Evolutionary conservation across 768 basidiomycete species (phyloP).

Genomic region (Podaxis mareebaensis): DNA sequence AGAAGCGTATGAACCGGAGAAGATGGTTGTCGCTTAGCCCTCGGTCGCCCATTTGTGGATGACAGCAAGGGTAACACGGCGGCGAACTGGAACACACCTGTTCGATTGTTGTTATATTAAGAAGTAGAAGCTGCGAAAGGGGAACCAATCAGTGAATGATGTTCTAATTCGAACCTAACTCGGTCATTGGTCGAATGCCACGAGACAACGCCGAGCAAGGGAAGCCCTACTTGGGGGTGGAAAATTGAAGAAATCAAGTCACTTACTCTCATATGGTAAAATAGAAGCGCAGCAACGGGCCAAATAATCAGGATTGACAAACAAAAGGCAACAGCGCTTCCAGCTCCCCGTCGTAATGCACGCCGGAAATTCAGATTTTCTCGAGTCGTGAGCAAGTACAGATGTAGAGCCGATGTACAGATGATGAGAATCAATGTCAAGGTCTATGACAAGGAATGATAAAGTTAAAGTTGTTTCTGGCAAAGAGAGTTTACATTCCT

Average conservation of each 20-base stretch:
- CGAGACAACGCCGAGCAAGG: constrained; percentile 3
- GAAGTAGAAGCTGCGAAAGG: constrained; percentile 60
- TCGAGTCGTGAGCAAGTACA: constrained; percentile 63
- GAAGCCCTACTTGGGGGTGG: not conserved
- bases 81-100: constrained; percentile 54
- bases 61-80: constrained; percentile 24
- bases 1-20: constrained; percentile 13
- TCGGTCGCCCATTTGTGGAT: constrained; percentile 12
- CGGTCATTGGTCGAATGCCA: constrained; percentile 5
- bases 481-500: not conserved
- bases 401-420: constrained; percentile 80
- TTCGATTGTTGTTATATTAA: constrained; percentile 96
- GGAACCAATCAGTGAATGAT: constrained; percentile 9
- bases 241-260: constrained; percentile 3
- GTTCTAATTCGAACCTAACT: constrained; percentile 4
- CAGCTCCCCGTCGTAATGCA: constrained; percentile 55
- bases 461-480: constrained; percentile 9
- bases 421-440: constrained; percentile 75
- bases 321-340: constrained; percentile 80
- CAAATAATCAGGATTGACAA: constrained; percentile 74
- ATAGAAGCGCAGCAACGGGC: constrained; percentile 78
- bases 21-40: constrained; percentile 3
- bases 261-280: constrained; percentile 86
- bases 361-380: constrained; percentile 47
- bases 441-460: constrained; percentile 45